These are phyloP conservation scores for Ceratorhiza oryzae-sativae DNA, from an alignment of 1,284 basidiomycete species.

Conservation along the genomic window DNA sequence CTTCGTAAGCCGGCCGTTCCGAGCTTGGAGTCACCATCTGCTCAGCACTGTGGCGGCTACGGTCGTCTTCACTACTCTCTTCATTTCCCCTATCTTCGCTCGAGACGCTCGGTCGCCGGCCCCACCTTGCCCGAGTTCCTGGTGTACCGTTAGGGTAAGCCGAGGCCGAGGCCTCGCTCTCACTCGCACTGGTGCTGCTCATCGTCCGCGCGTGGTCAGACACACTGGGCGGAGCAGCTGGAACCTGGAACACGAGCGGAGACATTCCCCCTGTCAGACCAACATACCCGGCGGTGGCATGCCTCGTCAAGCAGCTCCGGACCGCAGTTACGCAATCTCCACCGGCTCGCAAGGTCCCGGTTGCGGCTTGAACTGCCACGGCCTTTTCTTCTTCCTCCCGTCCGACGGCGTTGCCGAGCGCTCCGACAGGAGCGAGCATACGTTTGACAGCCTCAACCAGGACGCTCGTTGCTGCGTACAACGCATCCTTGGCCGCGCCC, in stretches of 20 bases:
- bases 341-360: slow-evolving; percentile 83
- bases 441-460: slow-evolving; percentile 84
- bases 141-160: background rate
- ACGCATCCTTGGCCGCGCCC: slow-evolving; percentile 74
- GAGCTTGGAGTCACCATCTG: background rate
- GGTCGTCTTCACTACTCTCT: background rate
- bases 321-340: slow-evolving; percentile 88
- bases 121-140: background rate
- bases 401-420: slow-evolving; percentile 57
- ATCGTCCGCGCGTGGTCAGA: slow-evolving; percentile 20
- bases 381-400: slow-evolving; percentile 84
- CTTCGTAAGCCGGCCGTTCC: background rate
- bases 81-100: background rate
- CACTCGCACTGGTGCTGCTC: slow-evolving; percentile 15
- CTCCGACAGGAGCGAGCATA: slow-evolving; percentile 50
- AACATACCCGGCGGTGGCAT: slow-evolving; percentile 56
- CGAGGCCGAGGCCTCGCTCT: slow-evolving; percentile 1
- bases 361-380: slow-evolving; percentile 79
- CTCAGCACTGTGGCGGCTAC: background rate
- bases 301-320: slow-evolving; percentile 74
- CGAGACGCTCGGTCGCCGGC: background rate
- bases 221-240: slow-evolving; percentile 15
- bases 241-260: slow-evolving; percentile 18
- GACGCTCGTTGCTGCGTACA: slow-evolving; percentile 86
- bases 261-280: slow-evolving; percentile 49